Conservation (phyloP, 371 early-diverging fungal genomes). For the Mortierella sp. region DNA sequence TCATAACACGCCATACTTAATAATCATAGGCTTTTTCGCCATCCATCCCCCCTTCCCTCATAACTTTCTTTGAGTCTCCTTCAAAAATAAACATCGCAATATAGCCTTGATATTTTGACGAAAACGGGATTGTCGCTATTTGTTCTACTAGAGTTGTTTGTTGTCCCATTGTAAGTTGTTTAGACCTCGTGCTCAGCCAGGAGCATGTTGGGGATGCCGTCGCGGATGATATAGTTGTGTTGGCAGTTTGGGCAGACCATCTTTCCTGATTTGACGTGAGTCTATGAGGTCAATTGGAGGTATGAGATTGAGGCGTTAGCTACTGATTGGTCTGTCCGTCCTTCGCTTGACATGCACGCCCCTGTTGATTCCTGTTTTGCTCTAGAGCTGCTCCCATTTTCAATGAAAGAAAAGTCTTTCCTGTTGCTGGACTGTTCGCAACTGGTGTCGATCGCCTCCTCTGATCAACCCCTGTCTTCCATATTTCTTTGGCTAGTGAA, state of each 20-base stretch:
- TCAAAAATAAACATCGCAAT: neutral
- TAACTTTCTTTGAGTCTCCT: neutral
- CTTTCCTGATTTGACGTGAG: conserved; percentile 86
- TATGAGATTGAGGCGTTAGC: neutral
- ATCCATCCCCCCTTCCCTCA: neutral
- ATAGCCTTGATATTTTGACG: neutral
- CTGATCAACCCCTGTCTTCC: too few species aligned
- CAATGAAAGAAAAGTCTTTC: too few species aligned
- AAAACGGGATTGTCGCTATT: neutral
- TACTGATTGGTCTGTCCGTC: too few species aligned
- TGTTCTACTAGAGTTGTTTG: neutral
- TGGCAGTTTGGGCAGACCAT: conserved; percentile 94
- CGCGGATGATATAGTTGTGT: conserved; percentile 92
- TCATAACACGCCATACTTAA: neutral
- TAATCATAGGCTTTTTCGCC: neutral
- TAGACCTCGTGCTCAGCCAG: conserved; percentile 95
- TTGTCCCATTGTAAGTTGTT: conserved; percentile 14
- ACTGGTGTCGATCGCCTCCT: too few species aligned
- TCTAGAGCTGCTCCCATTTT: too few species aligned
- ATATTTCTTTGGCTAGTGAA: too few species aligned
- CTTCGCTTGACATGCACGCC: too few species aligned
- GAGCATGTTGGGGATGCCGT: conserved; percentile 98
- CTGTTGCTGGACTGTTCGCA: too few species aligned
- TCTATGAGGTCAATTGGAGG: conserved; percentile 60
- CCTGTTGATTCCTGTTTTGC: too few species aligned